phyloP scores from a whole-genome alignment of 371 early-diverging fungal species.

The Rhizopus arrhizus region DNA sequence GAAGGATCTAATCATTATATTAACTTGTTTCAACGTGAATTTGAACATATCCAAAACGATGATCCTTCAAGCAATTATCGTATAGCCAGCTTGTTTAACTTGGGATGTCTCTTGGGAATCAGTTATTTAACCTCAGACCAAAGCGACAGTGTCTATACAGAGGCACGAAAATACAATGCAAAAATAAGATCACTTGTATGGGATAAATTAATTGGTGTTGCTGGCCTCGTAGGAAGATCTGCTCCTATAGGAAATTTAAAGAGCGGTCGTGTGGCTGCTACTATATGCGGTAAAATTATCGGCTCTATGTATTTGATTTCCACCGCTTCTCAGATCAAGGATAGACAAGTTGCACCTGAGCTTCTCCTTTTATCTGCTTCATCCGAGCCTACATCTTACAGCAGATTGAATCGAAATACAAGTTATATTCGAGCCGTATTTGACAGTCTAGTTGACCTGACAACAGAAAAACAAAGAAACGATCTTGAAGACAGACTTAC shows the following conservation, averaged over 20 bases:
- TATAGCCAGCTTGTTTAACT: conserved; percentile 30
- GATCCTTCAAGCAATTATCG: conserved; percentile 31
- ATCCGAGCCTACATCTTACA: conserved; percentile 55
- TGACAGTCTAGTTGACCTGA: conserved; percentile 28
- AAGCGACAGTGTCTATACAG: conserved; percentile 13
- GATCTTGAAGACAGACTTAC: neutral
- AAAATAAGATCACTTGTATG: conserved; percentile 20
- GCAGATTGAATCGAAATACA: conserved; percentile 51
- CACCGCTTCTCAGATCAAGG: conserved; percentile 2
- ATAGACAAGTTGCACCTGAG: conserved; percentile 15
- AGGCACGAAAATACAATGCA: conserved; percentile 28
- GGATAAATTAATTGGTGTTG: conserved; percentile 23
- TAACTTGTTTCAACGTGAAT: conserved; percentile 5
- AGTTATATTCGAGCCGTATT: conserved; percentile 59
- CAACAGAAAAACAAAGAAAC: neutral
- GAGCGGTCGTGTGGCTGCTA: conserved; percentile 44
- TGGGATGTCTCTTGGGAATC: conserved; percentile 36
- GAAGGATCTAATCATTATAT: conserved; percentile 10
- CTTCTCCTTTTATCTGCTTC: conserved; percentile 7
- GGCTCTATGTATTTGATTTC: conserved; percentile 14
- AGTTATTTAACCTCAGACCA: conserved; percentile 26
- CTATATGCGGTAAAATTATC: conserved; percentile 38
- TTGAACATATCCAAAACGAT: conserved; percentile 28
- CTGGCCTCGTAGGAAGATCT: conserved; percentile 26
- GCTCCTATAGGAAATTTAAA: conserved; percentile 39